Evolutionary conservation across 202 grass and related monocot species (phyloP).

Genomic region (Zizania palustris): DNA sequence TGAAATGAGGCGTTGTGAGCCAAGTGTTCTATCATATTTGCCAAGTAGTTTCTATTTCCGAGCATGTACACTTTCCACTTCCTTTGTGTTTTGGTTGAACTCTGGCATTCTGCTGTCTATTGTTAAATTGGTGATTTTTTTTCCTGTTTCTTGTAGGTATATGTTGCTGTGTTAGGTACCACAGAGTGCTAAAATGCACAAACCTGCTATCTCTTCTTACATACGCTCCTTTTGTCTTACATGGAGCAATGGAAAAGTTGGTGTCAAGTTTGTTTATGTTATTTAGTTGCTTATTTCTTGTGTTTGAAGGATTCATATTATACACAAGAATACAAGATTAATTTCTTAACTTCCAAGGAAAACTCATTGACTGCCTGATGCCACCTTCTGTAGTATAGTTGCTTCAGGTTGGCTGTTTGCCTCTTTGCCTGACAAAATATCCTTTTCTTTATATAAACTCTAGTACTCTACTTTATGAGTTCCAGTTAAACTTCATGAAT

Average conservation of each 20-base stretch:
- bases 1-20: neutral
- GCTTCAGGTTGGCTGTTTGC: neutral
- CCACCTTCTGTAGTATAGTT: constrained; percentile 7
- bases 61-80: neutral
- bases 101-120: neutral
- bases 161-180: neutral
- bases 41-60: neutral
- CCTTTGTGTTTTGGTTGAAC: too few species aligned
- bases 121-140: neutral
- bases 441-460: neutral
- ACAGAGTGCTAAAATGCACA: neutral
- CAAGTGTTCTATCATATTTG: neutral
- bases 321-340: neutral
- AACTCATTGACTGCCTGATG: neutral
- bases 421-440: neutral
- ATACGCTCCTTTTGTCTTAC: neutral
- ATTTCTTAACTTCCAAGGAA: constrained; percentile 3
- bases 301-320: neutral
- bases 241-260: neutral
- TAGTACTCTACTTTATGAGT: neutral
- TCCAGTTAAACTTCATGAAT: neutral
- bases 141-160: neutral
- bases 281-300: neutral
- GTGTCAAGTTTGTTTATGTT: neutral
- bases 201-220: neutral